Percentiles rank a stretch among this genome's conserved stretches.
phyloP scores from a whole-genome alignment of 2,329 filamentous ascomycete species.

The Xylogone sp. region DNA sequence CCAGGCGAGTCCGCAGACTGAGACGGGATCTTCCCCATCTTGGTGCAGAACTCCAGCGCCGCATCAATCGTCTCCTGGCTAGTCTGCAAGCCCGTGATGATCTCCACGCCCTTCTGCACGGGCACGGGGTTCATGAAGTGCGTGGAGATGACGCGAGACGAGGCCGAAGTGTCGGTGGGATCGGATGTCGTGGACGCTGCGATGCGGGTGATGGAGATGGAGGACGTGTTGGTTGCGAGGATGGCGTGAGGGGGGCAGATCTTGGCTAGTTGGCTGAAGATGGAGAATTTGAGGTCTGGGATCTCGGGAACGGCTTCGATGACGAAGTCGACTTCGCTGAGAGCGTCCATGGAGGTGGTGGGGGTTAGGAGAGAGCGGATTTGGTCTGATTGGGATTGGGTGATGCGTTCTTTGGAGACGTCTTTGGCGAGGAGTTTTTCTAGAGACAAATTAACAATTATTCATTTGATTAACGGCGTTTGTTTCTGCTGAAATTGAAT shows the following conservation, averaged over 20 bases:
- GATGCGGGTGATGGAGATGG: slow-evolving; percentile 94
- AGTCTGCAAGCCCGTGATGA: slow-evolving; percentile 92
- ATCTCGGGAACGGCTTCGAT: slow-evolving; percentile 98
- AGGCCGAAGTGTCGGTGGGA: slow-evolving; percentile 73
- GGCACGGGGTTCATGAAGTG: slow-evolving; percentile 99
- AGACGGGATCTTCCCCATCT: slow-evolving; percentile 90
- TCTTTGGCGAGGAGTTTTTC: slow-evolving; percentile 94
- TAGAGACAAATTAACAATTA: no score
- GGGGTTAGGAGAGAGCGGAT: slow-evolving; percentile 66
- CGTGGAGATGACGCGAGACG: slow-evolving; percentile 86
- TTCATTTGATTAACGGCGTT: no score
- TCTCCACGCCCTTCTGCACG: slow-evolving; percentile 94
- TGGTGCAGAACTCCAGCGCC: slow-evolving; percentile 79
- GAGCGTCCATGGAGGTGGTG: slow-evolving; percentile 70
- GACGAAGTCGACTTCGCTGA: slow-evolving; percentile 87
- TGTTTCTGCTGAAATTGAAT: no score
- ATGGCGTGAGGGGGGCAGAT: slow-evolving; percentile 83
- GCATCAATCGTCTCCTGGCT: slow-evolving; percentile 76
- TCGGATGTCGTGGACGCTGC: slow-evolving; percentile 79
- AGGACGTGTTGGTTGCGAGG: slow-evolving; percentile 97
- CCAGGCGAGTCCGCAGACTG: slow-evolving; percentile 86
- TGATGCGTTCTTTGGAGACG: slow-evolving; percentile 81
- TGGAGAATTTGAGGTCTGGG: slow-evolving; percentile 77
- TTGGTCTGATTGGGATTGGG: slow-evolving; percentile 73
- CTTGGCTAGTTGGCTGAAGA: slow-evolving; percentile 79